Conservation (phyloP, 345 rosid genomes). For the Eucalyptus tenuipes region DNA sequence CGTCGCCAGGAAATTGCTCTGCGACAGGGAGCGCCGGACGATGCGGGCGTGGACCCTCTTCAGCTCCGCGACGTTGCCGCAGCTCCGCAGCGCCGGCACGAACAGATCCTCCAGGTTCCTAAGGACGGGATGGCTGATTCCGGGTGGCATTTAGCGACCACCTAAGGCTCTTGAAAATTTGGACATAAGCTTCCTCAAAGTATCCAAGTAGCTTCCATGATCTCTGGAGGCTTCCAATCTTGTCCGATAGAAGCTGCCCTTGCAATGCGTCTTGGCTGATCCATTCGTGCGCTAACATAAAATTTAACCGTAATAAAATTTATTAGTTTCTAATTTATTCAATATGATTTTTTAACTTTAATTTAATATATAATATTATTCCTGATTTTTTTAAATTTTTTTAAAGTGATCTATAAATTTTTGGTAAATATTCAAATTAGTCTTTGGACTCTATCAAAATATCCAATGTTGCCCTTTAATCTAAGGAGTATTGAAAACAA, state of each 20-base stretch:
- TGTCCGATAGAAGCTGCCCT: not conserved
- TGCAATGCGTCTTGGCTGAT: not conserved
- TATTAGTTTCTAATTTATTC: fast-evolving
- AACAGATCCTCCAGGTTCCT: constrained; percentile 33
- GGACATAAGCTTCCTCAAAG: not conserved
- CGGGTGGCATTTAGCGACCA: not conserved
- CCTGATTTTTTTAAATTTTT: no score
- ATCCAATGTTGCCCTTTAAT: fast-evolving
- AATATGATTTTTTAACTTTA: fast-evolving
- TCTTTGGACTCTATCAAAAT: fast-evolving
- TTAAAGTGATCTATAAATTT: fast-evolving
- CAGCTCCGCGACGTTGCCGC: constrained; percentile 13
- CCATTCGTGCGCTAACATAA: not conserved
- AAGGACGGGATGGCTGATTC: not conserved
- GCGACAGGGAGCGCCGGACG: constrained; percentile 23
- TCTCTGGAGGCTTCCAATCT: not conserved
- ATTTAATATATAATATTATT: fast-evolving
- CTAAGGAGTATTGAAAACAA: no score
- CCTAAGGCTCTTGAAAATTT: not conserved
- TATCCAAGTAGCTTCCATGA: not conserved
- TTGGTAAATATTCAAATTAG: no score
- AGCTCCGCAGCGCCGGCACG: constrained; percentile 20
- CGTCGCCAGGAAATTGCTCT: constrained; percentile 37
- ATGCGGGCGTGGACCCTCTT: constrained; percentile 30
- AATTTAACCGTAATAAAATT: no score